phyloP scores from a whole-genome alignment of 768 basidiomycete species.

The Boletus vinaceobasis region DNA sequence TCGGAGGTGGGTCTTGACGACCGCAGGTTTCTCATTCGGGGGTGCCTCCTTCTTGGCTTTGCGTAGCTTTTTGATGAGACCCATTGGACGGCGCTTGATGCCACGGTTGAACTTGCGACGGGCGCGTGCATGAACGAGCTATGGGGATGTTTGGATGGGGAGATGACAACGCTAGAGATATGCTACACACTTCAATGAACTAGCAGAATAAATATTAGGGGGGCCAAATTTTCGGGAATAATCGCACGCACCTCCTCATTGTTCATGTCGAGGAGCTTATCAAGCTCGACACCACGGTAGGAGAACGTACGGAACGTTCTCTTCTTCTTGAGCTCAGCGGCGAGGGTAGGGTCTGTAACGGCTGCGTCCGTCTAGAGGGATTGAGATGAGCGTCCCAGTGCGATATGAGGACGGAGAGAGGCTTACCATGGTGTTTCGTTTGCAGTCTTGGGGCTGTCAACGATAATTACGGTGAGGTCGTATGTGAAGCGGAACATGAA shows the following conservation, averaged over 20 bases:
- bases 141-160: background rate
- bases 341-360: constrained; percentile 88
- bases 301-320: constrained; percentile 98
- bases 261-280: constrained; percentile 93
- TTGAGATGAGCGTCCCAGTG: constrained; percentile 1
- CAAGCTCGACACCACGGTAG: constrained; percentile 97
- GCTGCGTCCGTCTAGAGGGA: constrained; percentile 65
- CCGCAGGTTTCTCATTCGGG: constrained; percentile 97
- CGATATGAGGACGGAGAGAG: background rate
- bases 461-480: constrained; percentile 14
- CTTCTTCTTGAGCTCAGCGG: constrained; percentile 98
- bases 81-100: constrained; percentile 97
- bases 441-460: constrained; percentile 24
- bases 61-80: constrained; percentile 98
- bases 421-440: constrained; percentile 35
- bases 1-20: constrained; percentile 98
- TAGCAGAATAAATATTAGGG: constrained; percentile 25
- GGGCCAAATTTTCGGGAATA: background rate
- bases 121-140: constrained; percentile 98
- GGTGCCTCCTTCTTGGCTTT: constrained; percentile 99
- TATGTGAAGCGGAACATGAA: constrained; percentile 24
- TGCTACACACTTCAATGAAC: constrained; percentile 72
- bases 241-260: constrained; percentile 80
- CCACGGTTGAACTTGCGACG: constrained; percentile 99
- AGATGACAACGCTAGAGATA: constrained; percentile 12